Conservation (phyloP, 2,329 filamentous ascomycete genomes). For the Phaeoacremonium minimum region DNA sequence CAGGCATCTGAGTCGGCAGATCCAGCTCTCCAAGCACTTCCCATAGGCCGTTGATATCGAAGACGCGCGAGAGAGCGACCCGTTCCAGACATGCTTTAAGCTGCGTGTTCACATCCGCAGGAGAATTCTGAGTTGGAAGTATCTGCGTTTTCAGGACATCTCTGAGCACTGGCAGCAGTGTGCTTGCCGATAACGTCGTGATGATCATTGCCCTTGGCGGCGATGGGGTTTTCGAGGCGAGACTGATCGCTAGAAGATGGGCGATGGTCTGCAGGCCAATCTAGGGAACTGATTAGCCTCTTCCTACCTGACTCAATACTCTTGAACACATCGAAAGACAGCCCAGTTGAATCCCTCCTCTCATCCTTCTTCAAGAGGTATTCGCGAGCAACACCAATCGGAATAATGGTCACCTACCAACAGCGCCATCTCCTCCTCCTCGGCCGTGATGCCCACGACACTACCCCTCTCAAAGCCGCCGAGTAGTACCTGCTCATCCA, state of each 20-base stretch:
- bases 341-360: no score
- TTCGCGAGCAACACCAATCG: slow-evolving; percentile 2
- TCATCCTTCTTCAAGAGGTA: slow-evolving; percentile 7
- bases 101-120: slow-evolving; percentile 12
- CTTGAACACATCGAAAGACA: no score
- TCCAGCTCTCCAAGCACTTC: slow-evolving; percentile 52
- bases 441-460: slow-evolving; percentile 50
- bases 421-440: slow-evolving; percentile 44
- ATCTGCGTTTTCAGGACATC: slow-evolving; percentile 33
- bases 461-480: slow-evolving; percentile 44
- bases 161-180: slow-evolving; percentile 35
- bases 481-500: slow-evolving; percentile 43
- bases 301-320: no score
- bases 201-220: slow-evolving; percentile 34
- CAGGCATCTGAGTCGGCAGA: background rate
- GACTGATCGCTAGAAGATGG: slow-evolving; percentile 24
- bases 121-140: slow-evolving; percentile 9
- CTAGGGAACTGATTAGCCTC: no score
- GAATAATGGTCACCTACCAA: no score
- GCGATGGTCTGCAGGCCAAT: slow-evolving; percentile 46
- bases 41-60: slow-evolving; percentile 54
- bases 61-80: slow-evolving; percentile 51
- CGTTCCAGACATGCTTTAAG: slow-evolving; percentile 37
- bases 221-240: slow-evolving; percentile 4
- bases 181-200: slow-evolving; percentile 39